Evolutionary conservation across 2,329 filamentous ascomycete genomes (phyloP), one percentile per base, ranked within the genome.

Genomic region (Sarocladiaceae sp.): DNA sequence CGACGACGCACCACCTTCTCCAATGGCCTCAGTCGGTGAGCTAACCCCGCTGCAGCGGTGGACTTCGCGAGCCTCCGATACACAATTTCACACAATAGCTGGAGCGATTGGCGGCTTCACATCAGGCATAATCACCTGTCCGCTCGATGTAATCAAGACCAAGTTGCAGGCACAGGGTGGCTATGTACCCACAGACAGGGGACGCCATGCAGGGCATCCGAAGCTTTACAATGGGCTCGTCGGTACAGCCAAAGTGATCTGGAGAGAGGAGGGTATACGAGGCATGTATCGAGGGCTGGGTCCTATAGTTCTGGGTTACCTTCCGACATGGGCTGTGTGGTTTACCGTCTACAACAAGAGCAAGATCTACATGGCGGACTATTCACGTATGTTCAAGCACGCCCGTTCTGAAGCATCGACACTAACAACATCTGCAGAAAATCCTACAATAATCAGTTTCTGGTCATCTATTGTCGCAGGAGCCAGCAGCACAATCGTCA

Each of bases 321-420:
- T 99, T 55, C 94, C 94, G 4, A 99, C 94, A 0, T 99, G 94
- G 94, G 94, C 93, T 22, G 93, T 99, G 50, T 99, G 95, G 79
- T 90, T 99, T 70, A 95, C 90, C 20, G 88, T 97, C 33, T 99
- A 99, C 70, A 94, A 97, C 68, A 87, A 87, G 65, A 88, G 88
- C 63, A 94, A 95, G 68, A 81, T 82, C 50, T 85, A 82, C 61
- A 80, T 92, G 66, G 82, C 82, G 59, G 76, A 85, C 50, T 74
- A 84, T 57, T 80, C 86, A 63, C 80, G 85, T 88, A 73, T 36
- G 67, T 61, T 51, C 7, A 39, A 26, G 37, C 17, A n/a, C 26
- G 13, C 17, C 6, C 6, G 17, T 25, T n/a, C 23, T 36, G 31
- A 39, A 17, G 10, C 10, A 42, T 37, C 8, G 18, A 17, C 20